Percentiles rank a stretch among this genome's conserved stretches.
phyloP scores from a whole-genome alignment of 2,329 filamentous ascomycete genomes.

The Kalmusia sp. region DNA sequence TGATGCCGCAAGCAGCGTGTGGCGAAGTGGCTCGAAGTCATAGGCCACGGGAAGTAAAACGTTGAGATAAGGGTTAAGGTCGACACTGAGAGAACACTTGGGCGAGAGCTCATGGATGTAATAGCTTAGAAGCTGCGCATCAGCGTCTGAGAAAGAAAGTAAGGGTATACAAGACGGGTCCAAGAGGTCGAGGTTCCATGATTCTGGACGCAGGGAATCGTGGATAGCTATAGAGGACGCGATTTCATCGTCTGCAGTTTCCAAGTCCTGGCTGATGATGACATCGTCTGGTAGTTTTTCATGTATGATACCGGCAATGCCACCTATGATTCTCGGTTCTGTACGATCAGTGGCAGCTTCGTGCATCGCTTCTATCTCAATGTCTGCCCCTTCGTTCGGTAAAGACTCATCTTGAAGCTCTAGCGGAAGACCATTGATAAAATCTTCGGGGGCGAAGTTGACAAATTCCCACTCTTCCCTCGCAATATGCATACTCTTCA shows the following conservation, averaged over 20 bases:
- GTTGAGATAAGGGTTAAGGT: slow-evolving; percentile 38
- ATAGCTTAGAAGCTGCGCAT: slow-evolving; percentile 23
- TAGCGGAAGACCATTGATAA: neutral
- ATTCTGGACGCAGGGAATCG: neutral
- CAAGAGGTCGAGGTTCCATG: neutral
- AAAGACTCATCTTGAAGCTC: neutral
- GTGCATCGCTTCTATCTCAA: neutral
- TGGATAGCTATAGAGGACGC: neutral
- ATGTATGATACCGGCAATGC: neutral
- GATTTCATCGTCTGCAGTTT: neutral
- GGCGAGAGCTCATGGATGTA: slow-evolving; percentile 39
- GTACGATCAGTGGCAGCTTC: no score
- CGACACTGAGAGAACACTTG: slow-evolving; percentile 36
- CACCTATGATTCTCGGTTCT: neutral
- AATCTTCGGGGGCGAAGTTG: neutral
- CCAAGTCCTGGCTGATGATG: neutral
- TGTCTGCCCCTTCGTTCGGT: neutral
- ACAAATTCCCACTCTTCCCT: neutral
- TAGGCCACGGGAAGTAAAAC: slow-evolving; percentile 31
- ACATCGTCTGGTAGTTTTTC: neutral
- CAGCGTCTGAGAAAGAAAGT: neutral
- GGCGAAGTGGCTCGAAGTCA: slow-evolving; percentile 26
- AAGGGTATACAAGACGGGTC: neutral
- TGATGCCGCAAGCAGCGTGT: slow-evolving; percentile 33
- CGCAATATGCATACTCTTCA: neutral